Conservation (phyloP, 2,329 filamentous ascomycete species). For the Colletotrichum sp. region DNA sequence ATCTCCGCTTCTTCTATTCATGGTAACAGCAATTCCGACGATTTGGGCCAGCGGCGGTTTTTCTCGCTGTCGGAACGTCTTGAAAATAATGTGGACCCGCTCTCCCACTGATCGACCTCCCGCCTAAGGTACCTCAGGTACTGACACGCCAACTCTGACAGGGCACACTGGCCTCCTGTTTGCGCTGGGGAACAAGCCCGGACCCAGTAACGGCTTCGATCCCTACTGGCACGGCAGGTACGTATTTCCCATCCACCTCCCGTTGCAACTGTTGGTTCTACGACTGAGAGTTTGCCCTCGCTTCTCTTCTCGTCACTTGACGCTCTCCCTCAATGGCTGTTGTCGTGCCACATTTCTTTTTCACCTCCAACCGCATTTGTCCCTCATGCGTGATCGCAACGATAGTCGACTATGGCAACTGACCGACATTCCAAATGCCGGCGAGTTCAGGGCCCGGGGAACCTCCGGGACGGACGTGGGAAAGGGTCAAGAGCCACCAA, state of each 20-base stretch:
- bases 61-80: background rate
- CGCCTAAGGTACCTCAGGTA: background rate
- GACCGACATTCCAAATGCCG: background rate
- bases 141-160: background rate
- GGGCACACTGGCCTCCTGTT: background rate
- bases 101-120: background rate
- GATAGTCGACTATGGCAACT: background rate
- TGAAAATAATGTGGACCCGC: background rate
- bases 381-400: background rate
- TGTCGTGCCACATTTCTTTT: background rate
- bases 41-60: conserved; percentile 3
- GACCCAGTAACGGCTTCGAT: background rate
- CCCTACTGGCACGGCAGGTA: conserved; percentile 1
- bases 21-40: background rate
- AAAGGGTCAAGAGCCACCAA: background rate
- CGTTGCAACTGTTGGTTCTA: background rate
- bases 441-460: background rate
- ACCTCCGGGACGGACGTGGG: background rate
- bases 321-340: background rate
- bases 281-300: background rate
- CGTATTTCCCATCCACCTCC: background rate
- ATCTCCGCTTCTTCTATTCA: background rate
- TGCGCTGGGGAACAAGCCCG: background rate
- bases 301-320: background rate
- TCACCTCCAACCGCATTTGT: background rate